Evolutionary conservation across 495 filamentous ascomycete species (phyloP).

Genomic region (Aspergillus sclerotioniger): DNA sequence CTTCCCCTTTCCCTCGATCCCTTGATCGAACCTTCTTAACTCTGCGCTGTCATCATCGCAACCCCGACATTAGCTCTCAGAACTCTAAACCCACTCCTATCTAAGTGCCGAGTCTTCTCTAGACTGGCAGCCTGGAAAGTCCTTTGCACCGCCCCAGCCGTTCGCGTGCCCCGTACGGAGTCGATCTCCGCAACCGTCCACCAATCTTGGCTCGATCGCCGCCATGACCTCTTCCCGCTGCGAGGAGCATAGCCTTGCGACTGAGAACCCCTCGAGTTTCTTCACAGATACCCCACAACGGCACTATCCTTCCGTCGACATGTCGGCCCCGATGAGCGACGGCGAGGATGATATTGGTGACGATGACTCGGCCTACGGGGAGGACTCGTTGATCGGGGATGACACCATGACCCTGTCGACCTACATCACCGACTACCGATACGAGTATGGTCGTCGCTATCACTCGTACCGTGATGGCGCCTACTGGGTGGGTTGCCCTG

Average conservation of each 20-base stretch:
- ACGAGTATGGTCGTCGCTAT: slow-evolving; percentile 64
- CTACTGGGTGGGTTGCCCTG: slow-evolving; percentile 36
- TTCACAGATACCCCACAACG: not conserved
- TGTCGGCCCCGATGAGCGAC: slow-evolving; percentile 6
- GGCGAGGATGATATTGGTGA: slow-evolving; percentile 16
- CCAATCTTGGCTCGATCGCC: slow-evolving; percentile 3
- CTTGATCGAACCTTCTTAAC: not conserved
- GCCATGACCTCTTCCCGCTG: slow-evolving; percentile 12
- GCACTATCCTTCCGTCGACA: not conserved
- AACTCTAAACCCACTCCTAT: not conserved
- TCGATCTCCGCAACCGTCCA: slow-evolving; percentile 6
- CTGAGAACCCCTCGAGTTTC: not conserved
- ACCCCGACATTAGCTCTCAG: not conserved
- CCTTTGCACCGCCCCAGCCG: not conserved
- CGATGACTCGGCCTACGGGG: slow-evolving; percentile 23
- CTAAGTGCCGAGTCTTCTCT: not conserved
- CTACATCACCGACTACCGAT: slow-evolving; percentile 31
- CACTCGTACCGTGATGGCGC: slow-evolving; percentile 61
- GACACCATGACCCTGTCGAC: slow-evolving; percentile 21
- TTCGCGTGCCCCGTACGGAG: slow-evolving; percentile 1
- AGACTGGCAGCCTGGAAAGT: not conserved
- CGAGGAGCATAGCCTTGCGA: slow-evolving; percentile 3
- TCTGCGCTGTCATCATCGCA: not conserved
- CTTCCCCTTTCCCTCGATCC: not conserved
- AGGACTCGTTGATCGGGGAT: slow-evolving; percentile 23